Evolutionary conservation across 768 basidiomycete species (phyloP).

Genomic region (Phylloporus sp.): DNA sequence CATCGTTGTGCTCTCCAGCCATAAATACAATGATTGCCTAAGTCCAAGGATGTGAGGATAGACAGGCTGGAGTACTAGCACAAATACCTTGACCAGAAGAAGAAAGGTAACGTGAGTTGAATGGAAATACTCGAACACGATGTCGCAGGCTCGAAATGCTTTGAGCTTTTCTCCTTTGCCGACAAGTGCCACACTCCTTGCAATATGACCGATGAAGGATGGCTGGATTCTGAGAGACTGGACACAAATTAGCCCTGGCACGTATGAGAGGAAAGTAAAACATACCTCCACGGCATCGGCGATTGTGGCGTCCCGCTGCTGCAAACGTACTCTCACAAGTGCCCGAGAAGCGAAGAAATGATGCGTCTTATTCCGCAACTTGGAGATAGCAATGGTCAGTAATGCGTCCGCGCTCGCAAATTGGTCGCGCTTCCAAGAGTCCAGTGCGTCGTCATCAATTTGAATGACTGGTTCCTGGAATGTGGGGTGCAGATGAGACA

Average conservation of each 20-base stretch:
- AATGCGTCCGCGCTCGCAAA: not conserved
- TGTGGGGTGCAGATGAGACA: not conserved
- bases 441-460: not conserved
- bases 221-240: not conserved
- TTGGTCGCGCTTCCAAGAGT: not conserved
- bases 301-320: not conserved
- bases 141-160: not conserved
- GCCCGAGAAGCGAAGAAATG: not conserved
- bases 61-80: not conserved
- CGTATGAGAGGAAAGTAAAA: not conserved
- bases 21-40: constrained; percentile 2
- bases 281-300: not conserved
- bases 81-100: constrained; percentile 2
- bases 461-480: not conserved
- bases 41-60: not conserved
- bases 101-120: not conserved
- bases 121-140: not conserved
- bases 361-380: not conserved
- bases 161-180: not conserved
- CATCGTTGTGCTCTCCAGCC: not conserved
- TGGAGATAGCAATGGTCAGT: not conserved
- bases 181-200: not conserved
- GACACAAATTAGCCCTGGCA: not conserved
- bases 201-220: not conserved
- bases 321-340: not conserved